A percentile compares a stretch with the other conserved stretches of the same genome.
These are phyloP conservation scores for Carex pumila DNA, from an alignment of 176 grass and related monocot species.

Conservation along the genomic window DNA sequence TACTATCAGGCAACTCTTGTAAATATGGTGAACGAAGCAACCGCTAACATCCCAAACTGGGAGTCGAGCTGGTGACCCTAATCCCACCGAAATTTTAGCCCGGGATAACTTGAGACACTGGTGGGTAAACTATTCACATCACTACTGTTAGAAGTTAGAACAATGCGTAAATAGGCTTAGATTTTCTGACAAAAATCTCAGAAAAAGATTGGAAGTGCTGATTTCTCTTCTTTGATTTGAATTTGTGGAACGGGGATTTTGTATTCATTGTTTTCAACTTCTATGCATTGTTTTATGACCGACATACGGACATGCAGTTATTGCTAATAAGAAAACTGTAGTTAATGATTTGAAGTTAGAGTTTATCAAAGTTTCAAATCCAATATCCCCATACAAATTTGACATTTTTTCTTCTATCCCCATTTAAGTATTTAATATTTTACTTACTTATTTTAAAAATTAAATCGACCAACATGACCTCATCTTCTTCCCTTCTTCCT, in stretches of 20 bases:
- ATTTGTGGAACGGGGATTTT: neutral
- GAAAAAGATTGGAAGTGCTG: neutral
- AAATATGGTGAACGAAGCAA: conserved; percentile 94
- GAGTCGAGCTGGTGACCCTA: conserved; percentile 22
- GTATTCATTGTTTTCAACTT: neutral
- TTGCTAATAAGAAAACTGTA: neutral
- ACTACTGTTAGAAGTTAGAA: neutral
- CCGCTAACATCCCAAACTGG: conserved; percentile 64
- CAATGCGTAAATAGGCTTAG: neutral
- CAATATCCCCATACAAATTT: too few relatives aligned
- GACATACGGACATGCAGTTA: neutral
- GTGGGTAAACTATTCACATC: neutral
- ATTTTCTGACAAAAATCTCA: neutral
- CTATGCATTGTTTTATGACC: neutral
- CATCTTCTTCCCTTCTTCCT: too few relatives aligned
- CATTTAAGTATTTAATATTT: too few relatives aligned
- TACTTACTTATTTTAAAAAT: too few relatives aligned
- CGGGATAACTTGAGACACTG: neutral
- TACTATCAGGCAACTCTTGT: conserved; percentile 66
- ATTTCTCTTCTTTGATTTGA: neutral
- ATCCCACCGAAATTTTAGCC: neutral
- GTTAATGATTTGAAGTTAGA: neutral
- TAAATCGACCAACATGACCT: too few relatives aligned
- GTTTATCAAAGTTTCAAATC: neutral
- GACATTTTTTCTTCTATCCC: too few relatives aligned